phyloP scores from a whole-genome alignment of 352 stramenopile genomes.

The Pythium plurisporium region DNA sequence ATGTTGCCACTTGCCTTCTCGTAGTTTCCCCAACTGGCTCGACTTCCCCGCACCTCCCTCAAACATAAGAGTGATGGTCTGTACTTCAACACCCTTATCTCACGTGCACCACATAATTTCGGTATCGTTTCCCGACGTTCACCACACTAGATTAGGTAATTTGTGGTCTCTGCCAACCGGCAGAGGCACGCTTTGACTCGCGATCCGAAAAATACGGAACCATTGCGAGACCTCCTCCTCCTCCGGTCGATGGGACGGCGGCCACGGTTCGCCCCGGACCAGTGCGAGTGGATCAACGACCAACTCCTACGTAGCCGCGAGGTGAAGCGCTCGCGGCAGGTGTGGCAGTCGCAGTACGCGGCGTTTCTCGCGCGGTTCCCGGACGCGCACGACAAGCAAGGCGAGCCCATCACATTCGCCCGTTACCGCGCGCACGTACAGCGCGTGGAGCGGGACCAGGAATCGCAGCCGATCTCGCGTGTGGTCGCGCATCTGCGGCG shows the following conservation, averaged over 20 bases:
- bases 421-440: not conserved
- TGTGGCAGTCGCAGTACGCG: slow-evolving; percentile 6
- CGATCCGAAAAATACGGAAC: not conserved
- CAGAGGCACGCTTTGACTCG: no score
- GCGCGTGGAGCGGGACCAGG: not conserved
- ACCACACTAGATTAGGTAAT: no score
- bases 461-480: not conserved
- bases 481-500: slow-evolving; percentile 3
- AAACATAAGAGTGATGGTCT: slow-evolving; percentile 8
- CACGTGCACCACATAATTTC: not conserved
- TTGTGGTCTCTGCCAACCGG: no score
- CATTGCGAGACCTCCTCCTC: no score
- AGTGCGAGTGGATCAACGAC: slow-evolving; percentile 9
- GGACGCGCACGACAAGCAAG: not conserved
- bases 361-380: slow-evolving; percentile 10
- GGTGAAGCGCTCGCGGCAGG: not conserved
- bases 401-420: not conserved
- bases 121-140: not conserved
- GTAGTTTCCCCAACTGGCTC: not conserved
- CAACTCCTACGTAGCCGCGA: slow-evolving; percentile 1
- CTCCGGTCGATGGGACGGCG: slow-evolving; percentile 1
- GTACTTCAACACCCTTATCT: slow-evolving; percentile 9
- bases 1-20: not conserved
- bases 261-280: not conserved
- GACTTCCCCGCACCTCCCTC: slow-evolving; percentile 5